Base-by-base conservation (phyloP, 1,139 yeast species). In the Candida sp. region DNA sequence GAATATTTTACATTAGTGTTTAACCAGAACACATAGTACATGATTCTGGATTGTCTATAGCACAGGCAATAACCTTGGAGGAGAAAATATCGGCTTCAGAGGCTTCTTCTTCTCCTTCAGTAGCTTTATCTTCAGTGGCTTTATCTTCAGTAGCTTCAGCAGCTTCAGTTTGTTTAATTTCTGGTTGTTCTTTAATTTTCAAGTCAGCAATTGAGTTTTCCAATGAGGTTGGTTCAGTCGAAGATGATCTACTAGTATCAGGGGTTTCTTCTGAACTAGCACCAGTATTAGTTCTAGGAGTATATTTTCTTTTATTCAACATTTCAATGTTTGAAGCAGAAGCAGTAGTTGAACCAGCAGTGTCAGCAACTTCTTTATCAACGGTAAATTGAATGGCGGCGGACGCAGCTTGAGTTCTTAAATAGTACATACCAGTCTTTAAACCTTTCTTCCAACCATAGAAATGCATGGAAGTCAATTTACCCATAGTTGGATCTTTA, bases 11-110 rank as follows among this genome's bases (percentile, higher is more conserved):
- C 29, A 30, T 35, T 22, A 35, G 4, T 4, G 35, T 21, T 69
- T 74, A 93, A 74, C 98, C 98, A 50, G 98, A 91, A 76, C 99
- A 93, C 99, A 93, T 93, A 63, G 93, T 93, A 72, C 99, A 93
- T 39, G 98, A 82, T 69, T 88, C 98, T 47, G 97, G 97, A 73
- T 93, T 93, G 65, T 87, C 83, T 65, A 93, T 90, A 44, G 98
- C 96, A 75, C 99, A 93, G 36, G 97, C 97, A 69, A 93, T 81
- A 36, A 86, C 98, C 70, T 90, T 84, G 30, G 96, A 87, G 66
- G 93, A 89, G 78, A 76, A 93, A 58, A 93, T 93, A 62, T 93
- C 97, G 48, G 65, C 69, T 50, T 71, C 79, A 7, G 51, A 43
- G n/a, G n/a, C n/a, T n/a, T n/a, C n/a, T n/a, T n/a, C n/a, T n/a